Evolutionary conservation across 2,329 filamentous ascomycete species (phyloP).

Genomic region (Talaromyces sp.): DNA sequence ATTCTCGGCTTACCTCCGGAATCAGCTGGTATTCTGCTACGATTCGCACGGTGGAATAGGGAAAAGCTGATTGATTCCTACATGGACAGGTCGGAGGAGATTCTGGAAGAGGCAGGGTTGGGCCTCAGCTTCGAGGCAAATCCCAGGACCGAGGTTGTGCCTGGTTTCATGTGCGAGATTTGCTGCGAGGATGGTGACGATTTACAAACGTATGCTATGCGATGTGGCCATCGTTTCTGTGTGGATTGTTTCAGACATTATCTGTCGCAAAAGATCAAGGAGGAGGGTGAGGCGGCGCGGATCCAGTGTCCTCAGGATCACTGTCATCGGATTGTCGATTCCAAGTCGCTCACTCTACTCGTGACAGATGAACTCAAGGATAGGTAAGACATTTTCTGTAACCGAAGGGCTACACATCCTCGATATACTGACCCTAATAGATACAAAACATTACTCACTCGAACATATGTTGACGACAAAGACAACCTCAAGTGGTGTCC

Average conservation of each 20-base stretch:
- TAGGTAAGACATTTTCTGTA: slow-evolving; percentile 42
- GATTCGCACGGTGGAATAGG: slow-evolving; percentile 92
- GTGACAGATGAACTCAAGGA: slow-evolving; percentile 55
- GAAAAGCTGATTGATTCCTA: slow-evolving; percentile 92
- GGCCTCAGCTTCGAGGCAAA: slow-evolving; percentile 59
- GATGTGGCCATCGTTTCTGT: slow-evolving; percentile 90
- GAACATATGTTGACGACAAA: slow-evolving; percentile 96
- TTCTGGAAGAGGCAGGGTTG: slow-evolving; percentile 80
- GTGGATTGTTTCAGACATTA: slow-evolving; percentile 91
- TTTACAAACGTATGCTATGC: slow-evolving; percentile 84
- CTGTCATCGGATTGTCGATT: slow-evolving; percentile 87
- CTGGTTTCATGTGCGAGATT: slow-evolving; percentile 87
- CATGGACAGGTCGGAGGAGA: slow-evolving; percentile 79
- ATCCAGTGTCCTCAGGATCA: slow-evolving; percentile 89
- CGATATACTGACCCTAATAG: slow-evolving; percentile 37
- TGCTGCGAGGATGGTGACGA: slow-evolving; percentile 84
- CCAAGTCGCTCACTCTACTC: slow-evolving; percentile 77
- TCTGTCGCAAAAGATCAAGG: slow-evolving; percentile 84
- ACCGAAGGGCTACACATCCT: too few species aligned
- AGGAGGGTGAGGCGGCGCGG: slow-evolving; percentile 89
- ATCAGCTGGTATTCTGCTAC: slow-evolving; percentile 82
- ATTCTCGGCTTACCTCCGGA: slow-evolving; percentile 87
- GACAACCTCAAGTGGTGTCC: slow-evolving; percentile 96
- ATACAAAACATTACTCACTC: slow-evolving; percentile 81
- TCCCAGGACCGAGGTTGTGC: slow-evolving; percentile 66